These are phyloP conservation scores for Russula sp. DNA, from an alignment of 768 basidiomycete genomes.

Conservation along the genomic window DNA sequence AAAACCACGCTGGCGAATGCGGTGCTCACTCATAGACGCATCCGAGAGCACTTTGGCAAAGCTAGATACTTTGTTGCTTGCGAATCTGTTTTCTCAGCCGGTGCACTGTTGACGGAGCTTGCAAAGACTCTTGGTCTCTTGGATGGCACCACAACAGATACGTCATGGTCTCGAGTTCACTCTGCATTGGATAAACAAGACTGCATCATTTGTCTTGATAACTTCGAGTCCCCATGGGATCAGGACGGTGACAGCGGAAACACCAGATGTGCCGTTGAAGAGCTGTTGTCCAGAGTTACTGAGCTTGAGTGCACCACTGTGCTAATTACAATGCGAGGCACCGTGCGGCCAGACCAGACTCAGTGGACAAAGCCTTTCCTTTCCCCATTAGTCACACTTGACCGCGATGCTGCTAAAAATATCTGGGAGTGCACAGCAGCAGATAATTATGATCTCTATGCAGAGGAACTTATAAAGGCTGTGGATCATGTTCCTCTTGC, in stretches of 20 bases:
- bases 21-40: not conserved
- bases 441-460: no score
- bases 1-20: not conserved
- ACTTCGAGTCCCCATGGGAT: constrained; percentile 37
- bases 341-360: not conserved
- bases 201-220: constrained; percentile 32
- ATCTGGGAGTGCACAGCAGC: no score
- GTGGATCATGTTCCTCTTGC: not conserved
- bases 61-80: not conserved
- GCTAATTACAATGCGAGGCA: constrained; percentile 10
- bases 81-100: not conserved
- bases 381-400: not conserved
- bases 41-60: no score
- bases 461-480: no score
- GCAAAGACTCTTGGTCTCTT: not conserved
- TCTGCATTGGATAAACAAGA: not conserved
- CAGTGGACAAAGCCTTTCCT: constrained; percentile 5
- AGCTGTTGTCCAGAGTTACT: not conserved
- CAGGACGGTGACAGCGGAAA: constrained; percentile 8
- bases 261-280: not conserved
- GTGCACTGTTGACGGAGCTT: not conserved
- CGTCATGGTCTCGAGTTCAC: not conserved
- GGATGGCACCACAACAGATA: not conserved
- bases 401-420: not conserved
- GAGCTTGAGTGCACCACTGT: not conserved